Conservation (phyloP, 805 yeast species). For the Candida ovalis region DNA sequence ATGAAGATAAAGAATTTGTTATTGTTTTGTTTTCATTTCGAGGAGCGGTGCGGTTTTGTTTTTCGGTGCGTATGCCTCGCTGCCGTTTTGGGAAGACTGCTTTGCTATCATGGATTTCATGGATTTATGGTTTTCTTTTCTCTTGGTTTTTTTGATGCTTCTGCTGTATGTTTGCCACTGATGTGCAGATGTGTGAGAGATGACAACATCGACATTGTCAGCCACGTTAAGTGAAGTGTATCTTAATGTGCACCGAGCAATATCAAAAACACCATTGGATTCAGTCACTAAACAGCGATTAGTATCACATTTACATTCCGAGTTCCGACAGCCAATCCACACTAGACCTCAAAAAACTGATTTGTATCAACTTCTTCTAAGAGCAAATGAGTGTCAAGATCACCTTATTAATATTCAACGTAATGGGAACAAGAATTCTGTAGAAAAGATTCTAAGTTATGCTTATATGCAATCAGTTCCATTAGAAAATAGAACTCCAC, state of each 20-base stretch:
- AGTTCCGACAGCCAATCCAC: background rate
- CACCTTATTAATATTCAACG: slow-evolving; percentile 5
- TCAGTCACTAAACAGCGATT: slow-evolving; percentile 5
- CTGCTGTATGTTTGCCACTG: background rate
- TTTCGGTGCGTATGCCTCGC: background rate
- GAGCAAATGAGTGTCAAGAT: slow-evolving; percentile 1
- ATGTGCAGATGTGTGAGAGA: too few relatives aligned
- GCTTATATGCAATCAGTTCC: slow-evolving; percentile 8
- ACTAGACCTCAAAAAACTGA: background rate
- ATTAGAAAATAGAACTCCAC: slow-evolving; percentile 8
- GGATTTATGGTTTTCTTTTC: background rate
- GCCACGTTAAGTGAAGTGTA: slow-evolving; percentile 3
- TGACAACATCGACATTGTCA: background rate
- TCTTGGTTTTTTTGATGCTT: background rate
- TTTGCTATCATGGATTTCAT: background rate
- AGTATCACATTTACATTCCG: background rate
- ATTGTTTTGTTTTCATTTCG: background rate
- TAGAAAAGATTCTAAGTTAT: slow-evolving; percentile 5
- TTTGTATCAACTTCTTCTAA: background rate
- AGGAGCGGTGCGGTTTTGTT: background rate
- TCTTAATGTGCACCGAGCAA: slow-evolving; percentile 7
- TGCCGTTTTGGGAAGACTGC: background rate
- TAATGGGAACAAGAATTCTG: slow-evolving; percentile 8
- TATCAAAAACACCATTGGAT: slow-evolving; percentile 9
- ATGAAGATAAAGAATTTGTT: too few relatives aligned